Evolutionary conservation across 2,329 filamentous ascomycete species (phyloP), one percentile per base, ranked within the genome.

Genomic region (Calonectria naviculata): DNA sequence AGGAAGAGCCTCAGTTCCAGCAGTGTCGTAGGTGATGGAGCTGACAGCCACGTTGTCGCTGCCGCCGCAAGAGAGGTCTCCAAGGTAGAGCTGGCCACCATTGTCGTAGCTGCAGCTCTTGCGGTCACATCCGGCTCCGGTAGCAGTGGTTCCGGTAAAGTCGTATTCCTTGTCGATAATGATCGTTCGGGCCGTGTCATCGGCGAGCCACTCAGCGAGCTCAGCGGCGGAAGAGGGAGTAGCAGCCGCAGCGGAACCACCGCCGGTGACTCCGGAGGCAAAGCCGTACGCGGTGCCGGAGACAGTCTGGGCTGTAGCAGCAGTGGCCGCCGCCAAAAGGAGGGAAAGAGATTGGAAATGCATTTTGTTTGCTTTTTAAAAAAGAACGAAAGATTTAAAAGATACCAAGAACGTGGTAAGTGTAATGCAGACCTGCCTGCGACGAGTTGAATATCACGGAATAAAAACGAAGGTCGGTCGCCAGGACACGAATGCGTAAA

Each of bases 231-330:
- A 83, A 17, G 79, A 79, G n/a, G 87, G 87, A 54, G 84, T 83
- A 1, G 72, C 74, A 5, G 86, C 82, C 19, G 84, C 80, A 15
- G 87, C 87, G 65, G 75, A 81, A 31, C 87, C 87, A 74, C 88
- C 88, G 56, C 88, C 88, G 34, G 88, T 89, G 3, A 87, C 85
- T 42, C 87, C 78, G 2, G 73, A 72, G 13, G 80, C 80, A 26
- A 81, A 81, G 42, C 80, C 80, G 34, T 80, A 80, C 3, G 80
- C 76, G 19, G 72, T 78, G 31, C 80, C 80, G 10, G 77, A 70
- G n/a, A 81, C 78, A 13, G 73, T 58, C 62, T 80, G 76, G 15
- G 79, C 80, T 21, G 77, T 75, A 47, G 71, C 76, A 1, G 72
- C 65, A 9, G 76, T 70, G 5, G 71, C 73, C 31, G 68, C 76